These are phyloP conservation scores for Geotrichum bryndzae DNA, from an alignment of 1,139 yeast species.

Conservation along the genomic window DNA sequence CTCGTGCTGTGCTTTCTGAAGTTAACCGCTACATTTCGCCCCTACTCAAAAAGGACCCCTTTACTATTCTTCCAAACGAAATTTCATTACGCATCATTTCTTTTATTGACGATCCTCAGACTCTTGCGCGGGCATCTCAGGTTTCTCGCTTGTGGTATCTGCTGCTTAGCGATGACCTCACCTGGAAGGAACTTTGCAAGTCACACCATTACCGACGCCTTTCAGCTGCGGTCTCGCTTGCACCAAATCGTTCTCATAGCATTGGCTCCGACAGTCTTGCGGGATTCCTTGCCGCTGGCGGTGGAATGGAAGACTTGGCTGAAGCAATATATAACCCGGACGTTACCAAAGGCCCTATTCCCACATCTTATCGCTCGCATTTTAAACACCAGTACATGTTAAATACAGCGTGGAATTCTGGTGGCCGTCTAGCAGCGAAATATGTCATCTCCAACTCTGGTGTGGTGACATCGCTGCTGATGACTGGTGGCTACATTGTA, in stretches of 20 bases:
- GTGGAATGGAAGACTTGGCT: conserved; percentile 25
- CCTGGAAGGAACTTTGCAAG: conserved; percentile 41
- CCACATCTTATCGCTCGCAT: conserved; percentile 38
- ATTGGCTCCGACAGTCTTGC: conserved; percentile 9
- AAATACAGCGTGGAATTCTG: conserved; percentile 39
- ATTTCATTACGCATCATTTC: conserved; percentile 76
- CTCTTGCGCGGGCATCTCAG: conserved; percentile 41
- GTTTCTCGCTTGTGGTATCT: conserved; percentile 41
- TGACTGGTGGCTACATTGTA: conserved; percentile 37
- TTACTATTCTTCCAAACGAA: conserved; percentile 77
- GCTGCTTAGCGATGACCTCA: conserved; percentile 38
- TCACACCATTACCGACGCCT: conserved; percentile 38
- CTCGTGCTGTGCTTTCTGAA: conserved; percentile 58
- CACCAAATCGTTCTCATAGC: conserved; percentile 12
- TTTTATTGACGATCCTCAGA: conserved; percentile 55
- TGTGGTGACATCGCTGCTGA: conserved; percentile 38
- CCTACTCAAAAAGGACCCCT: conserved; percentile 78
- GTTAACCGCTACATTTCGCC: conserved; percentile 71
- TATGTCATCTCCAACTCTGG: conserved; percentile 37
- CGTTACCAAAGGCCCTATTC: conserved; percentile 32
- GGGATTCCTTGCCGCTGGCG: conserved; percentile 5
- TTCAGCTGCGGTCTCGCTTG: conserved; percentile 32
- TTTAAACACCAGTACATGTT: conserved; percentile 41
- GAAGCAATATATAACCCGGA: conserved; percentile 36
- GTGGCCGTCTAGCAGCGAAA: conserved; percentile 40